Conservation (phyloP, 2,329 filamentous ascomycete species). For the Fonsecaea nubica region DNA sequence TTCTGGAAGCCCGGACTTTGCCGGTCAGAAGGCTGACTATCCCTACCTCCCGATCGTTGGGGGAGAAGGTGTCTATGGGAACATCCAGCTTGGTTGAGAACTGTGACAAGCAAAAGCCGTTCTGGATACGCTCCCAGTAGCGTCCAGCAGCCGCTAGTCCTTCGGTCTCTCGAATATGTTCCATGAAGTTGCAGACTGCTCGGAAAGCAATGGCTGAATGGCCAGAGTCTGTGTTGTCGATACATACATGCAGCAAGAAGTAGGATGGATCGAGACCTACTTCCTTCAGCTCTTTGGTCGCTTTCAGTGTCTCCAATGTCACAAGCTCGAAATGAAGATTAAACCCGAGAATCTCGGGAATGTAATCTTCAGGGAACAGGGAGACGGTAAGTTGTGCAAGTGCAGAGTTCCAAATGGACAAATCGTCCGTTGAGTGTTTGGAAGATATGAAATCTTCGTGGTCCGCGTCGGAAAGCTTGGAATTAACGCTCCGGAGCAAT, state of each 20-base stretch:
- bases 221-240: not conserved
- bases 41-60: not conserved
- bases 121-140: not conserved
- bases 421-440: not conserved
- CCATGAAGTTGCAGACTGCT: not conserved
- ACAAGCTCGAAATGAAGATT: constrained; percentile 1
- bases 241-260: constrained; percentile 1
- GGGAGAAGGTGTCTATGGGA: not conserved
- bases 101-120: not conserved
- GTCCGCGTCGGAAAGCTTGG: not conserved
- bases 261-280: not conserved
- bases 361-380: not conserved
- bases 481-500: not conserved
- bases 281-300: constrained; percentile 1
- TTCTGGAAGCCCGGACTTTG: constrained; percentile 3
- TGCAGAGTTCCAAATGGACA: not conserved
- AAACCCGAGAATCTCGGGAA: not conserved
- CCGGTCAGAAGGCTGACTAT: not conserved
- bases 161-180: not conserved
- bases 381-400: not conserved
- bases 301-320: not conserved
- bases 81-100: not conserved
- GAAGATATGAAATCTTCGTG: not conserved
- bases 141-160: not conserved
- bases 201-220: constrained; percentile 1